Base-by-base conservation (phyloP, 2,329 filamentous ascomycete species). In the Neofusicoccum laricinum region DNA sequence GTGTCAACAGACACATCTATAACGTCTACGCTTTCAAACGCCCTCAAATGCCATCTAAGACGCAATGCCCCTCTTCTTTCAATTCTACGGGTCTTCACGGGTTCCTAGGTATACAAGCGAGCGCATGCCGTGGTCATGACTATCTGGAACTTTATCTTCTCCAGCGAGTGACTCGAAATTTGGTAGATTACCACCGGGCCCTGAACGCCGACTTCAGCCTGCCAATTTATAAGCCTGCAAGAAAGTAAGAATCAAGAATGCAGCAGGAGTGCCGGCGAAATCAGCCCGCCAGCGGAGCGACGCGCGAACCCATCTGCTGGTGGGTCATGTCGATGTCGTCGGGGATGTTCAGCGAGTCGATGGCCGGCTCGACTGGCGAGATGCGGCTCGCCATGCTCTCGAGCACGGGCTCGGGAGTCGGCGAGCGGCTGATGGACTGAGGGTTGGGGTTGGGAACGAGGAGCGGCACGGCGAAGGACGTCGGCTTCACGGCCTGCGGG, bases 391-490 rank as follows among this genome's bases (percentile, higher is more conserved):
- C 71, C 76, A 77, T 78, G 17, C 71, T 68, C 64, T 78, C 76
- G 10, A 72, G 73, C 8, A 75, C 66, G 8, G 75, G 68, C 8
- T 77, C 75, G 8, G 75, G 76, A 25, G 75, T 77, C 12, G 71
- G 65, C 8, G 68, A 50, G 19, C 72, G 66, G 12, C 50, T 57
- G 32, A 71, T 41, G 32, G 51, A 41, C 43, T 70, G 66, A 4
- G 69, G 68, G 25, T 67, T 67, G 25, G 63, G 63, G 25, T 58
- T 59, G 41, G 63, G 63, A 10, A 25, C n/a, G 14, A 64, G 51
- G 21, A 64, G 53, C 32, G 63, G 63, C 34, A 59, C 53, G 12
- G 36, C 19, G 49, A 48, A 53, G 32, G 58, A 50, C 25, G 46
- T 15, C 14, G 45, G 41, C 30, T 36, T 40, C 32, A 19, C 25